These are phyloP conservation scores for Gryganskiella cystojenkinii DNA, from an alignment of 192 early-diverging fungal genomes.

Conservation along the genomic window DNA sequence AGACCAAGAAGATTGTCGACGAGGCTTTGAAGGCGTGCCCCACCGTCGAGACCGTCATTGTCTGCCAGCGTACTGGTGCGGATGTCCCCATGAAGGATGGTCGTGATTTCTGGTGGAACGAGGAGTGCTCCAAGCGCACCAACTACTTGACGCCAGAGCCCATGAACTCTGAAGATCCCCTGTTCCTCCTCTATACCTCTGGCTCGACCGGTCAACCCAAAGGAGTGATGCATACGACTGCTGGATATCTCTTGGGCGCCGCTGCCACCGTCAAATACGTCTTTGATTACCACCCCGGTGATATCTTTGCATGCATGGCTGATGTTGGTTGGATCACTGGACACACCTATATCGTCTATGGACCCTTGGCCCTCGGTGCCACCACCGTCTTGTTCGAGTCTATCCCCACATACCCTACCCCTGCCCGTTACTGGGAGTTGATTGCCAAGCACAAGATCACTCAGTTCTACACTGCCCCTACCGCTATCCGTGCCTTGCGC, in stretches of 20 bases:
- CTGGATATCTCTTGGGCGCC: slow-evolving; percentile 95
- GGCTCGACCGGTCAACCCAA: slow-evolving; percentile 93
- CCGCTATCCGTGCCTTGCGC: slow-evolving; percentile 95
- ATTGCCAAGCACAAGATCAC: slow-evolving; percentile 93
- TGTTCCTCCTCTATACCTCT: slow-evolving; percentile 96
- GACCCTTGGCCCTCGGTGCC: slow-evolving; percentile 85
- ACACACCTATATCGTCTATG: slow-evolving; percentile 94
- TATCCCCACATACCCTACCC: slow-evolving; percentile 93
- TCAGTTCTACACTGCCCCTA: slow-evolving; percentile 98
- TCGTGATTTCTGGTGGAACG: slow-evolving; percentile 97
- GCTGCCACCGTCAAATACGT: slow-evolving; percentile 88
- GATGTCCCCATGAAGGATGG: slow-evolving; percentile 78
- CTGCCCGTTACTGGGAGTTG: slow-evolving; percentile 84
- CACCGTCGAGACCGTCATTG: slow-evolving; percentile 84
- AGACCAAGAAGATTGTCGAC: slow-evolving; percentile 94
- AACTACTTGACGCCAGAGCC: slow-evolving; percentile 88
- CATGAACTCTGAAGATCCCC: slow-evolving; percentile 91
- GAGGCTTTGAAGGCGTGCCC: slow-evolving; percentile 85
- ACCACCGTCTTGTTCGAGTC: slow-evolving; percentile 96
- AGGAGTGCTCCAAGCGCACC: slow-evolving; percentile 84
- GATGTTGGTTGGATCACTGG: slow-evolving; percentile 95
- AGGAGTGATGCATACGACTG: slow-evolving; percentile 95
- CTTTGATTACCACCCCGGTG: slow-evolving; percentile 92
- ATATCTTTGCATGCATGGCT: slow-evolving; percentile 94
- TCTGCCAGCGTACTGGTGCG: slow-evolving; percentile 91